Evolutionary conservation across 2,329 filamentous ascomycete genomes (phyloP), one percentile per base, ranked within the genome.

Genomic region (Colletotrichum chrysophilum): DNA sequence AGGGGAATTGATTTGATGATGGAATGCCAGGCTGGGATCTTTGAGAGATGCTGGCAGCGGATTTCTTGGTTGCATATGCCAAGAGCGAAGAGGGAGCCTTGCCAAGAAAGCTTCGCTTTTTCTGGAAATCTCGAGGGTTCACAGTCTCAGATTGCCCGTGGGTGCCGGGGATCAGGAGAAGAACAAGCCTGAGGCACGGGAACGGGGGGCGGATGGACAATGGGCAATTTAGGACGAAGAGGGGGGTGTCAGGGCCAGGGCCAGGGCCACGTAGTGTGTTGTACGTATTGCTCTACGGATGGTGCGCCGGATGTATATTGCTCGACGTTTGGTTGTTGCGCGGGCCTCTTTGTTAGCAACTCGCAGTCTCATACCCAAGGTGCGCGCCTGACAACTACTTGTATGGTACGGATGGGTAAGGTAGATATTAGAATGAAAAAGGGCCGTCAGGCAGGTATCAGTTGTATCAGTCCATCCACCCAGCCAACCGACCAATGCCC

Each of bases 71-170:
- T 78, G 77, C 77, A 78, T 77, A 76, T 78, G 77, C 77, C 77
- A 78, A 78, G 77, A 76, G 65, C 64, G 65, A 77, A 68, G 73
- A 76, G 77, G 68, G 70, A 76, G 74, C 70, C 77, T 74, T 76
- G 77, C 77, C 77, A 78, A 78, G 77, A 77, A 77, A 77, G 76
- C 76, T 77, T 78, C 76, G 76, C 74, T 71, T 70, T 77, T 77
- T 74, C 74, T 76, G 71, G 71, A 76, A 73, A 76, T 74, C 65
- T 74, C 60, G 74, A 76, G 74, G 74, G 65, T 70, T 75, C 74
- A 74, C 74, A 75, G 74, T 76, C 74, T 76, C 74, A 76, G 74
- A 75, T 76, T 76, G 74, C 74, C 74, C 73, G 74, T 74, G 65
- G 60, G 66, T 74, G 74, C 65, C 74, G 71, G 71, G 64, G 71